phyloP scores from a whole-genome alignment of 495 filamentous ascomycete genomes.

The Tuber indicum region DNA sequence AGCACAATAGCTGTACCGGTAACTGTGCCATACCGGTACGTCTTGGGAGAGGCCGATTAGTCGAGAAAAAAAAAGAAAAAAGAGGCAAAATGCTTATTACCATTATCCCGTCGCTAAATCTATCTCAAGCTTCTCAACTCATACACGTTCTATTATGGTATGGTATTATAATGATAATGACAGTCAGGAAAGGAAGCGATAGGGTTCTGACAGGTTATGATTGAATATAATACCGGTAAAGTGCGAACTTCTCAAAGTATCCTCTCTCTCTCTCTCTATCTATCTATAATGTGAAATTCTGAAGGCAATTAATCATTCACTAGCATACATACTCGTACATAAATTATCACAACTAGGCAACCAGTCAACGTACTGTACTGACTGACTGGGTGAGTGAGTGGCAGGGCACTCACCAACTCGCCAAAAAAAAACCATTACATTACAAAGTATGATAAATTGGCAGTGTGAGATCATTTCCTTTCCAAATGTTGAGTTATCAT shows the following conservation, averaged over 20 bases:
- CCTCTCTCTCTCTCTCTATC: too few relatives aligned
- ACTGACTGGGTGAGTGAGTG: background rate
- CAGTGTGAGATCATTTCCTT: background rate
- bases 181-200: too few relatives aligned
- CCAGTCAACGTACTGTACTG: background rate
- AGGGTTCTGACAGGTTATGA: background rate
- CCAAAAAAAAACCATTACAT: too few relatives aligned
- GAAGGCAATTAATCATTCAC: too few relatives aligned
- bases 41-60: background rate
- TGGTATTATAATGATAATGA: background rate
- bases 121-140: background rate
- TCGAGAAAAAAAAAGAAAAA: background rate
- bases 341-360: background rate
- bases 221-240: too few relatives aligned
- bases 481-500: background rate
- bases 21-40: too few relatives aligned
- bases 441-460: too few relatives aligned
- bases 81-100: background rate
- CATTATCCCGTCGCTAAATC: background rate
- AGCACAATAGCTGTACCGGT: background rate
- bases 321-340: too few relatives aligned
- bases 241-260: background rate
- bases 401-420: background rate
- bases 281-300: too few relatives aligned
- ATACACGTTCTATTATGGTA: background rate